Conservation (phyloP, 495 filamentous ascomycete species). For the Xanthoparmelia taractica region DNA sequence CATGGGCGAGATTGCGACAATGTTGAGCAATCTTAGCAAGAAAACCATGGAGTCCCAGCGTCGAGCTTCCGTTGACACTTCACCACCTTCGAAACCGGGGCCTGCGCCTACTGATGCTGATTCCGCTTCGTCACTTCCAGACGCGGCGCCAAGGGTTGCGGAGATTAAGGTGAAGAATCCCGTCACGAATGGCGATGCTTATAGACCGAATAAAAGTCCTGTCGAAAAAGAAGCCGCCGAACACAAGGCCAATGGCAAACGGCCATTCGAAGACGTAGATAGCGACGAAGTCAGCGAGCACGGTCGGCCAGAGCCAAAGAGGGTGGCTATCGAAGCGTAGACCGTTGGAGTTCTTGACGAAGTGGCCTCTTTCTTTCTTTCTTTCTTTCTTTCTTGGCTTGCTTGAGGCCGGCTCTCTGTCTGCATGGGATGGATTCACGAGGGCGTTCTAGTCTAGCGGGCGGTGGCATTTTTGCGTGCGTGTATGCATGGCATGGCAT, state of each 20-base stretch:
- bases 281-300: not conserved
- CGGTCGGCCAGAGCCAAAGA: slow-evolving; percentile 13
- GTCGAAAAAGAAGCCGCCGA: not conserved
- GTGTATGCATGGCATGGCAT: not conserved
- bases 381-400: too few species aligned
- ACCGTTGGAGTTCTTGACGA: not conserved
- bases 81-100: slow-evolving; percentile 22
- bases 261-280: slow-evolving; percentile 14
- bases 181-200: slow-evolving; percentile 4
- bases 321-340: slow-evolving; percentile 13
- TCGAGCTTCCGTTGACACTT: slow-evolving; percentile 38
- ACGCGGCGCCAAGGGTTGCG: slow-evolving; percentile 26
- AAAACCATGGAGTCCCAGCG: slow-evolving; percentile 3
- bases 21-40: slow-evolving; percentile 17
- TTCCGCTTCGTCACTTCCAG: slow-evolving; percentile 29
- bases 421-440: not conserved
- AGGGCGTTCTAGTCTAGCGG: not conserved
- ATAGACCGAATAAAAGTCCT: not conserved
- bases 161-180: slow-evolving; percentile 3
- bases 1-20: slow-evolving; percentile 12
- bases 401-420: not conserved
- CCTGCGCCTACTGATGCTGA: slow-evolving; percentile 15
- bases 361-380: not conserved
- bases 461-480: not conserved
- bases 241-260: not conserved